phyloP scores from a whole-genome alignment of 2,329 filamentous ascomycete species.

The Ceratocystis eucalypticola region DNA sequence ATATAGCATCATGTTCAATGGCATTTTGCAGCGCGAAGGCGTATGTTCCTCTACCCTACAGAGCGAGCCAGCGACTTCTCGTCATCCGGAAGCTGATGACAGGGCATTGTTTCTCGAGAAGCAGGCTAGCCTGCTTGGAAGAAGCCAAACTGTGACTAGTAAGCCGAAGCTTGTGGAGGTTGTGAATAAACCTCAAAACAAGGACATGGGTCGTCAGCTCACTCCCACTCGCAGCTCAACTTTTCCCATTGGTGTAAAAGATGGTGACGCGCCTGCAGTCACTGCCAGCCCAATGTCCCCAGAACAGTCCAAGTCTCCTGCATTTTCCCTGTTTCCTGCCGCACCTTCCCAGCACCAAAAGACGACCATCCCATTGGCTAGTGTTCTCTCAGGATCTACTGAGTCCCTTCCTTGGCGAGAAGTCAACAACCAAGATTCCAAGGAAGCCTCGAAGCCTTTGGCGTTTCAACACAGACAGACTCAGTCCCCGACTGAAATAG shows the following conservation, averaged over 20 bases:
- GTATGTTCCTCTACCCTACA: conserved; percentile 5
- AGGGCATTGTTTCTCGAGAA: conserved; percentile 20
- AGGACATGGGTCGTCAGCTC: conserved; percentile 7
- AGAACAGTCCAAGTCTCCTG: conserved; percentile 28
- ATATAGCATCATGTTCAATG: conserved; percentile 88
- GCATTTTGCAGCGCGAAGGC: conserved; percentile 42
- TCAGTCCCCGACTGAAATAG: neutral
- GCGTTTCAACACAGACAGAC: neutral
- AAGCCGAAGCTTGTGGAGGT: conserved; percentile 28
- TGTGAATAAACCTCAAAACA: conserved; percentile 13
- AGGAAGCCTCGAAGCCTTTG: neutral
- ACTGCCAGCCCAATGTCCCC: neutral
- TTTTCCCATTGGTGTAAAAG: conserved; percentile 10
- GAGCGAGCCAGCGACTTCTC: neutral
- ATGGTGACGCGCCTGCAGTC: neutral
- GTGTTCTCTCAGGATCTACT: neutral
- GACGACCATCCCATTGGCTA: neutral
- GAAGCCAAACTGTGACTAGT: conserved; percentile 46
- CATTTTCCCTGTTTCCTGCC: conserved; percentile 34
- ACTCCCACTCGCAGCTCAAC: conserved; percentile 17
- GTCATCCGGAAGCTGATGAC: neutral
- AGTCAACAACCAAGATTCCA: neutral
- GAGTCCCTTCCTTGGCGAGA: neutral
- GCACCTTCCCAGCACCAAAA: conserved; percentile 22
- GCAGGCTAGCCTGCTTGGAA: conserved; percentile 35